Evolutionary conservation across 495 filamentous ascomycete species (phyloP).

Genomic region (Stereocaulon alpinum): DNA sequence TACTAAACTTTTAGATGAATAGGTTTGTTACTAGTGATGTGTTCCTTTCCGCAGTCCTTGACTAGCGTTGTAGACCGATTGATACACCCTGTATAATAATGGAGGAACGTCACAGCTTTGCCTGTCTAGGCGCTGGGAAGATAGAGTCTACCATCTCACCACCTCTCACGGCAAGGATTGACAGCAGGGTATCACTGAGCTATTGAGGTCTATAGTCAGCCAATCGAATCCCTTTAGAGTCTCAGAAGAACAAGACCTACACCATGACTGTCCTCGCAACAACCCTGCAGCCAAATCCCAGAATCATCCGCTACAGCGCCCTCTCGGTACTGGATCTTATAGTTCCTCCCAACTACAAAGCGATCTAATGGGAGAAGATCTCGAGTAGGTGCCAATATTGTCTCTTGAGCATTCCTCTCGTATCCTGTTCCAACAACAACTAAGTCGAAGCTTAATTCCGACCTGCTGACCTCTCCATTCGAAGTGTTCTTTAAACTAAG

Average conservation of each 20-base stretch:
- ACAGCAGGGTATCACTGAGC: conserved; percentile 70
- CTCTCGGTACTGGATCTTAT: conserved; percentile 57
- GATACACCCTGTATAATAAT: no score
- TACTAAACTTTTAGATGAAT: no score
- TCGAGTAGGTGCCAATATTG: conserved; percentile 56
- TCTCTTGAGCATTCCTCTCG: conserved; percentile 62
- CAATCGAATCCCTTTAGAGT: neutral
- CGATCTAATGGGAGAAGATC: conserved; percentile 47
- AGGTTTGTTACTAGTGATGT: no score
- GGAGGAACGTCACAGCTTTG: neutral
- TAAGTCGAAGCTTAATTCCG: conserved; percentile 52
- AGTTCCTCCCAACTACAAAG: conserved; percentile 51
- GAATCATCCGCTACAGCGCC: conserved; percentile 50
- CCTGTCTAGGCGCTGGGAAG: conserved; percentile 31
- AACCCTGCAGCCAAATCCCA: conserved; percentile 90
- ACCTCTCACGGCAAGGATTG: conserved; percentile 62
- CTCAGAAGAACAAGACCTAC: conserved; percentile 37
- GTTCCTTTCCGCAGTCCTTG: no score
- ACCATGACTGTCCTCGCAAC: conserved; percentile 85
- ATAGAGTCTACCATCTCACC: conserved; percentile 71
- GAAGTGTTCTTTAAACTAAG: conserved; percentile 25
- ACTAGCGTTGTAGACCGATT: no score
- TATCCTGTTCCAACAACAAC: conserved; percentile 91
- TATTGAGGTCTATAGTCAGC: conserved; percentile 22
- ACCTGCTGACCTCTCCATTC: conserved; percentile 26